Conservation (phyloP, 192 early-diverging fungal species). For the Entomortierella chlamydospora region DNA sequence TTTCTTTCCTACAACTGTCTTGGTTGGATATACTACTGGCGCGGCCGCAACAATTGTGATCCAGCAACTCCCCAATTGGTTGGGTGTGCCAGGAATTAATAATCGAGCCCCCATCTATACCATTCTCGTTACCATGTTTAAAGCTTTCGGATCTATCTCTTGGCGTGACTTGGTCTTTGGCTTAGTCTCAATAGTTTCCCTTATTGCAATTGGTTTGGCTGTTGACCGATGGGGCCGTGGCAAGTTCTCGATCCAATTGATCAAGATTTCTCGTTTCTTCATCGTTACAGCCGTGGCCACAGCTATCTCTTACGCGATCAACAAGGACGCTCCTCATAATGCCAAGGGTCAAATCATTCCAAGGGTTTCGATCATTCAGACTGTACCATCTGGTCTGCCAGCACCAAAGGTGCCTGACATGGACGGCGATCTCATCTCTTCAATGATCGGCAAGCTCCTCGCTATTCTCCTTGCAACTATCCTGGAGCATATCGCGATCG, state of each 20-base stretch:
- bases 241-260: conserved; percentile 65
- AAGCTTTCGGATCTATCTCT: conserved; percentile 25
- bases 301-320: conserved; percentile 76
- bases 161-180: conserved; percentile 52
- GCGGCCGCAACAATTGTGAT: conserved; percentile 85
- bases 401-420: conserved; percentile 66
- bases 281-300: conserved; percentile 82
- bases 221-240: conserved; percentile 53
- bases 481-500: conserved; percentile 94
- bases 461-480: conserved; percentile 80
- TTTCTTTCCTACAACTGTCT: conserved; percentile 86
- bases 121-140: conserved; percentile 40
- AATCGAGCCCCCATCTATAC: conserved; percentile 76
- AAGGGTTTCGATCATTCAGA: conserved; percentile 75
- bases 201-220: conserved; percentile 27
- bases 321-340: conserved; percentile 47
- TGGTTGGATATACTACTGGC: conserved; percentile 92
- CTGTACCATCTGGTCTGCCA: conserved; percentile 79
- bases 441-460: conserved; percentile 66
- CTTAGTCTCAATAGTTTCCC: conserved; percentile 28
- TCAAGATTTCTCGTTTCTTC: conserved; percentile 79
- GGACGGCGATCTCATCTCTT: conserved; percentile 56
- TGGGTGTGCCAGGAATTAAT: conserved; percentile 84
- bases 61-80: conserved; percentile 71
- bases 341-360: conserved; percentile 43